Evolutionary conservation across 1,284 basidiomycete species (phyloP).

Genomic region (Microbotryum lychnidis-dioicae): DNA sequence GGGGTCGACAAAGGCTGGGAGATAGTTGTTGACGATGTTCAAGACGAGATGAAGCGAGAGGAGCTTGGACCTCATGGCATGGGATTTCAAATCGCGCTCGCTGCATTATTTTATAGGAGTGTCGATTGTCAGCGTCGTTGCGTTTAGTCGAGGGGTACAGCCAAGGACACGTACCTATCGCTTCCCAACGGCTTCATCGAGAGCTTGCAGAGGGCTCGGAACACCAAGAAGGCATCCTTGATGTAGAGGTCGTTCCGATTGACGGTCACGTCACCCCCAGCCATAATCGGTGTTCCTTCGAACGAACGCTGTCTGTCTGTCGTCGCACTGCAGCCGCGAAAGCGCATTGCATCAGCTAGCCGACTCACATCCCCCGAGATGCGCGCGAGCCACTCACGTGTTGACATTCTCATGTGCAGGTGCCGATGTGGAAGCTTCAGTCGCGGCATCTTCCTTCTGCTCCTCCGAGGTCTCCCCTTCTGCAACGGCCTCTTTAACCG

Average conservation of each 20-base stretch:
- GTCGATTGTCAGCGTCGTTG: conserved; percentile 1
- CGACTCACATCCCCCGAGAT: too few species aligned
- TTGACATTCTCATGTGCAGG: too few species aligned
- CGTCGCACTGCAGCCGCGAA: conserved; percentile 8
- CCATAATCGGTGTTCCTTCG: conserved; percentile 21
- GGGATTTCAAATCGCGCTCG: conserved; percentile 84
- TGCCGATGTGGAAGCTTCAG: too few species aligned
- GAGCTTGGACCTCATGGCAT: conserved; percentile 90
- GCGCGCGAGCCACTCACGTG: too few species aligned
- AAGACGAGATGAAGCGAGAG: conserved; percentile 86
- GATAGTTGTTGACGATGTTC: conserved; percentile 83
- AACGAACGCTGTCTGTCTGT: conserved; percentile 34
- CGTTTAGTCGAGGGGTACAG: not conserved
- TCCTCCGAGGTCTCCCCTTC: too few species aligned
- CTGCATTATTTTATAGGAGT: conserved; percentile 42
- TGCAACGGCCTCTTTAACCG: too few species aligned
- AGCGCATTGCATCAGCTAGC: too few species aligned
- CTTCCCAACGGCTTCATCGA: conserved; percentile 93
- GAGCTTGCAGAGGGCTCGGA: conserved; percentile 87
- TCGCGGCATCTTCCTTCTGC: too few species aligned
- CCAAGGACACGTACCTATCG: conserved; percentile 59
- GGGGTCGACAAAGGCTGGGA: conserved; percentile 78
- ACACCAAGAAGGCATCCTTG: conserved; percentile 94
- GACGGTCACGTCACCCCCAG: conserved; percentile 18
- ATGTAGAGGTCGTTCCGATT: conserved; percentile 48